Conservation (phyloP, 73 alveolate species). For the Tetrahymena borealis region DNA sequence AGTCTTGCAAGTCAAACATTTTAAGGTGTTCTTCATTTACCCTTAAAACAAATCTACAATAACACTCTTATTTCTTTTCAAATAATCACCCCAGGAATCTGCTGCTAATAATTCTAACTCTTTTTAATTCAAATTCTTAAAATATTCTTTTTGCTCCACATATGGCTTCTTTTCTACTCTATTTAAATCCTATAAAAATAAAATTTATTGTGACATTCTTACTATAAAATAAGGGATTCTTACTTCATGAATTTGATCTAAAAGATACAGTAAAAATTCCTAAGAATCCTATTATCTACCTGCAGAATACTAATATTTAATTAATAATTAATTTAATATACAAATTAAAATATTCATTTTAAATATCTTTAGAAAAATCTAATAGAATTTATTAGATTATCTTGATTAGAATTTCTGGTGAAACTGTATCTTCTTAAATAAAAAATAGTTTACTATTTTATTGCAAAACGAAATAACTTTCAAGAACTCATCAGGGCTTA, state of each 20-base stretch:
- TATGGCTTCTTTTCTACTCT: conserved; percentile 40
- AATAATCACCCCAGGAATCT: conserved; percentile 67
- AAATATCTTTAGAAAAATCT: no score
- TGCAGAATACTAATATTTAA: neutral
- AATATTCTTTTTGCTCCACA: conserved; percentile 10
- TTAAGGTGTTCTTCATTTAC: conserved; percentile 55
- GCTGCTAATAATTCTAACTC: conserved; percentile 49
- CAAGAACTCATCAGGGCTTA: neutral
- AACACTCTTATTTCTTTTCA: conserved; percentile 66
- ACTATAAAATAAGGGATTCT: no score
- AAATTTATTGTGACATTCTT: no score
- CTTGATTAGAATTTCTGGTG: no score
- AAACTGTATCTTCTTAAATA: no score
- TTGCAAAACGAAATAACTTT: neutral
- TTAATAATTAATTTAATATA: neutral
- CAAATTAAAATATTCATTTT: no score
- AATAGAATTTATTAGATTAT: no score
- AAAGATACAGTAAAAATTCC: conserved; percentile 87
- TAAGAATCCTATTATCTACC: conserved; percentile 83
- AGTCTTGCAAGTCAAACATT: conserved; percentile 50
- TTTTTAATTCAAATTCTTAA: neutral
- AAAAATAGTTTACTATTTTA: neutral
- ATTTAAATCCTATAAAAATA: conserved; percentile 85
- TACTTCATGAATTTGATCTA: conserved; percentile 89
- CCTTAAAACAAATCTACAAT: conserved; percentile 86